Base-by-base conservation (phyloP, 1,139 yeast genomes). In the Blastobotrys buckinghamii region DNA sequence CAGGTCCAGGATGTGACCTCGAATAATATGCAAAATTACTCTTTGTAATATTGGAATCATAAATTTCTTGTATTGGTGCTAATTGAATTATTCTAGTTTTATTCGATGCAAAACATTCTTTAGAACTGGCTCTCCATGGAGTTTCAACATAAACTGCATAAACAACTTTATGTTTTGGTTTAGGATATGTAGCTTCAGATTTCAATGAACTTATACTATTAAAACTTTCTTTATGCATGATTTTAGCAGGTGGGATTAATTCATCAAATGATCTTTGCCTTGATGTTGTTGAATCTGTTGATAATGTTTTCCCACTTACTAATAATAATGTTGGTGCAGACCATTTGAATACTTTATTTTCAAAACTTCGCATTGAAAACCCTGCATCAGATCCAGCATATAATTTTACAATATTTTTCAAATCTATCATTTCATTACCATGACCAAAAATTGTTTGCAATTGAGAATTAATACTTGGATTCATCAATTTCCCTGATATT, bases 271-370 rank as follows among this genome's bases (percentile, higher is more conserved):
- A 42, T 24, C 35, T 22, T 39, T 32, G 44, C 6, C 47, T 32
- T 4, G 26, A 20, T 19, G 13, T 36, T 6, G 42, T 10, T 17
- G 32, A 30, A 2, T n/a, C 50, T 40, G 13, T 34, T 32, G 35
- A 42, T n/a, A 50, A 29, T 10, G 16, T 13, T 56, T 72, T 75
- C 0, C 97, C 97, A 4, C 80, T 76, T 0, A 90, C 73, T 0
- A 90, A 55, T 12, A 90, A 56, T 2, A 88, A 62, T 0, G 96
- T 80, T 0, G 96, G 96, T 0, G 96, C 95, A 56, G 78, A 81
- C 96, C 97, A 90, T 61, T 88, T 87, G 69, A 87, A 82, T 0
- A 84, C 86, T 56, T 84, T 87, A 53, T 83, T 77, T 65, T 90
- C 96, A 51, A 90, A 75, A 0, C 96, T 84, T 39, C 95, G 70